phyloP scores from a whole-genome alignment of 495 filamentous ascomycete genomes.

The Penicillium bovifimosum region DNA sequence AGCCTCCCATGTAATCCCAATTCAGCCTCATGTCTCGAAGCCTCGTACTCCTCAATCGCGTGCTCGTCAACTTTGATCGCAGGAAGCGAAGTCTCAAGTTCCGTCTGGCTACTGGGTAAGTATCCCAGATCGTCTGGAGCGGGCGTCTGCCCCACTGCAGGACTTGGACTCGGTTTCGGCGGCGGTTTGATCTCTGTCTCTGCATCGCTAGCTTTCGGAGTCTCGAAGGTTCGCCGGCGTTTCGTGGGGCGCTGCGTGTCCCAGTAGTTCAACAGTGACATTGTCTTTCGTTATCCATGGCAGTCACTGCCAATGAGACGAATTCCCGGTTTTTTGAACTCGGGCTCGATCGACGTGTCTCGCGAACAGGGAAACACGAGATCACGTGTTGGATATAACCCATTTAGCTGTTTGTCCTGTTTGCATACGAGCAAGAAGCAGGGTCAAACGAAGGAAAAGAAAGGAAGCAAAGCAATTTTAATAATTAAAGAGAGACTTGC shows the following conservation, averaged over 20 bases:
- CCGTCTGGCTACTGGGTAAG: slow-evolving; percentile 47
- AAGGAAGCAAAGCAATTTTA: not conserved
- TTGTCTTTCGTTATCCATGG: slow-evolving; percentile 18
- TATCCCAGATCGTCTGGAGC: slow-evolving; percentile 36
- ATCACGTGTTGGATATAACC: slow-evolving; percentile 31
- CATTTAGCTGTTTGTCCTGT: slow-evolving; percentile 24
- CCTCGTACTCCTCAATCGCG: slow-evolving; percentile 78
- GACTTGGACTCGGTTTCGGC: slow-evolving; percentile 19
- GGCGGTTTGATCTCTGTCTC: slow-evolving; percentile 8
- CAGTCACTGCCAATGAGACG: not conserved
- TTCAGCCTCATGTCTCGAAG: slow-evolving; percentile 38
- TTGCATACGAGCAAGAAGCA: slow-evolving; percentile 12
- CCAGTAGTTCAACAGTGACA: slow-evolving; percentile 43
- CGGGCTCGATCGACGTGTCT: slow-evolving; percentile 18
- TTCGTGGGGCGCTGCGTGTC: slow-evolving; percentile 36
- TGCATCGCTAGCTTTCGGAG: not conserved
- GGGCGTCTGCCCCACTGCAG: slow-evolving; percentile 5
- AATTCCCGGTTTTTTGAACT: not conserved
- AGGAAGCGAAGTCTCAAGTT: slow-evolving; percentile 73
- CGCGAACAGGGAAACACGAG: slow-evolving; percentile 26
- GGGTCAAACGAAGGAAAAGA: not conserved
- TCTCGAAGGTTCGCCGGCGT: slow-evolving; percentile 25
- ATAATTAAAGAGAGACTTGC: too few species aligned
- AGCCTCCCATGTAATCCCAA: slow-evolving; percentile 43
- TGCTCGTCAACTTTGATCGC: slow-evolving; percentile 59